Evolutionary conservation across 31 red algal species (phyloP), one percentile per base, ranked within the genome.

Genomic region (Odonthalia washingtoniensis): DNA sequence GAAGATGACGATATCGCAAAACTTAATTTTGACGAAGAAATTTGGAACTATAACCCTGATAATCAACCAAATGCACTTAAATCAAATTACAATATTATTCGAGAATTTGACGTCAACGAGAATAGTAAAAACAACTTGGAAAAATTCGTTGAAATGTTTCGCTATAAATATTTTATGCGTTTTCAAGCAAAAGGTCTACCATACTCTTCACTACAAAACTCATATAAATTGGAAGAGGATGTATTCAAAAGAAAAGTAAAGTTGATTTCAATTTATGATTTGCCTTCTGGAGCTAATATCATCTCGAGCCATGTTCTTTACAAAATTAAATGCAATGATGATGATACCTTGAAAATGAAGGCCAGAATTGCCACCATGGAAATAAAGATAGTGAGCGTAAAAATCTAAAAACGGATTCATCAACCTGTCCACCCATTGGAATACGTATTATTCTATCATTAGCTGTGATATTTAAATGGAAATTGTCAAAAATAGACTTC

Each of bases 261-360:
- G 0, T 12, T 42, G 6, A 52, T 80, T n/a, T 46, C 46, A 6
- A 63, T 52, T 52, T 27, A 0, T 0, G 4, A 49, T 32, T 28
- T 80, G 49, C 76, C 76, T 27, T 4, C 0, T 5, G 76, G 46
- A 9, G 46, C 69, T 43, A 75, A 85, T 85, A 45, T 85, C 38
- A 85, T 85, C 39, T 53, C 66, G 16, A 52, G 66, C 26, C 81
- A 73, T 74, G 43, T 66, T 46, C 35, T 82, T 38, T 82, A 69
- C 1, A n/a, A n/a, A n/a, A 82, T 28, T 24, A 61, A 61, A 61
- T 17, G 14, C 24, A 24, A 61, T 61, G 52, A 61, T 61, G 52
- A 61, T 17, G 24, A 24, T 24, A 24, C 24, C 14, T 61, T 14
- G 24, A 14, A n/a, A n/a, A n/a, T n/a, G n/a, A n/a, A n/a, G n/a